Percentiles rank a stretch among this genome's conserved stretches.
Evolutionary conservation across 2,329 filamentous ascomycete genomes (phyloP).

Genomic region (Fusarium sp.): DNA sequence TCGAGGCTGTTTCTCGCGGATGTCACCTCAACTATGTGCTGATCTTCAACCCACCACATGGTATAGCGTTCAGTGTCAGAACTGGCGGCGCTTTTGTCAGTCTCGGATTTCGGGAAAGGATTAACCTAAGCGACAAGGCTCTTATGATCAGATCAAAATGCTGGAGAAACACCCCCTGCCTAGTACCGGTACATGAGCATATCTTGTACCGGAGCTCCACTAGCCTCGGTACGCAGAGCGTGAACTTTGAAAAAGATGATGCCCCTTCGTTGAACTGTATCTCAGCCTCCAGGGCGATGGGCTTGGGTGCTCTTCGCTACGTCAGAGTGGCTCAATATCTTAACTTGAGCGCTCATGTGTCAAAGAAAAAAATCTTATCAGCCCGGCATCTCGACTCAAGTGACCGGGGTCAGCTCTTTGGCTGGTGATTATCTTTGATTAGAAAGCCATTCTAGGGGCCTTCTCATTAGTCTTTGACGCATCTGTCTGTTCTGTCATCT

Average conservation of each 20-base stretch:
- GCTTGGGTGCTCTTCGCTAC: not conserved
- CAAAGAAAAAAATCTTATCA: not conserved
- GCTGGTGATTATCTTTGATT: not conserved
- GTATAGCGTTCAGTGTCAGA: not conserved
- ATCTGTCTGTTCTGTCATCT: constrained; percentile 8
- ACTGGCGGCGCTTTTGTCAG: not conserved
- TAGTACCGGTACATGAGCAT: not conserved
- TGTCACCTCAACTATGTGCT: not conserved
- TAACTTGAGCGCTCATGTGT: not conserved
- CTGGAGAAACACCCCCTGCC: not conserved
- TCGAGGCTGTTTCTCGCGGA: constrained; percentile 7
- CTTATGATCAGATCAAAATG: constrained; percentile 12
- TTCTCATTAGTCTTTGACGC: constrained; percentile 6
- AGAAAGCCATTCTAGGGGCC: not conserved
- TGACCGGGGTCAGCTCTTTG: not conserved
- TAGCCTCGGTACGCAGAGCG: constrained; percentile 25
- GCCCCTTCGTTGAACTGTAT: constrained; percentile 11
- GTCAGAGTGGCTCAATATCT: constrained; percentile 4
- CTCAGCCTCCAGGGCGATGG: constrained; percentile 4
- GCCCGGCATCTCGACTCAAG: not conserved
- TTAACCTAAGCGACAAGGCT: not conserved
- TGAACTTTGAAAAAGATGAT: constrained; percentile 5
- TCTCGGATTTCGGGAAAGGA: not conserved
- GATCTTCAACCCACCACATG: constrained; percentile 11
- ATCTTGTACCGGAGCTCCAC: constrained; percentile 17